phyloP scores from a whole-genome alignment of 75 land plant genomes.

The Cryptomeria japonica region DNA sequence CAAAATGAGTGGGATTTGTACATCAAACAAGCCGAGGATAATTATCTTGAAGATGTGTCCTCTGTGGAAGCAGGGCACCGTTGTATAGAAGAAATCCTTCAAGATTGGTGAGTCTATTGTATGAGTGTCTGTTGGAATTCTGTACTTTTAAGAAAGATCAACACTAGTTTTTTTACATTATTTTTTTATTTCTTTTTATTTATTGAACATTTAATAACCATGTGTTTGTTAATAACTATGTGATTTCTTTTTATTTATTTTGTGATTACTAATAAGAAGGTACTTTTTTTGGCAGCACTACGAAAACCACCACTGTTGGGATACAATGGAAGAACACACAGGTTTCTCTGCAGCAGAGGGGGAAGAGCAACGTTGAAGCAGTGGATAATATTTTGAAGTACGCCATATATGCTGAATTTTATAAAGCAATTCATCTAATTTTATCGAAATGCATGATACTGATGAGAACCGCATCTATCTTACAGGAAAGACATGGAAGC shows the following conservation, averaged over 20 bases:
- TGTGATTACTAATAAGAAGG: no score
- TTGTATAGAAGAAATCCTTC: conserved; percentile 3
- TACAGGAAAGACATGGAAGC: conserved; percentile 23
- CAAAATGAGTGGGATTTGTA: conserved; percentile 13
- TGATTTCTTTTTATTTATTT: background rate
- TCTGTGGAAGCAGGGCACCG: background rate
- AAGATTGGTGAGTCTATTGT: conserved; percentile 3
- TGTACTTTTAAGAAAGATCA: no score
- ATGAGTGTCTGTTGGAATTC: background rate
- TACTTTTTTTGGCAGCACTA: conserved; percentile 16
- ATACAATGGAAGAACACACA: conserved; percentile 31
- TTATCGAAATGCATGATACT: background rate
- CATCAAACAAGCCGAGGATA: conserved; percentile 13
- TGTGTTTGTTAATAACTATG: no score
- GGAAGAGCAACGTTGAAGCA: conserved; percentile 25
- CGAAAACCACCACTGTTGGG: conserved; percentile 21
- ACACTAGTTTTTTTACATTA: no score
- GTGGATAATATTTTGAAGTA: conserved; percentile 33
- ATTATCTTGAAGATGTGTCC: conserved; percentile 14
- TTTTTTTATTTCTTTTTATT: no score
- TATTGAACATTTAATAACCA: no score
- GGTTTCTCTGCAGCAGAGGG: conserved; percentile 23
- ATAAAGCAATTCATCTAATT: background rate
- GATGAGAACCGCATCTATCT: background rate
- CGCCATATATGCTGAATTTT: background rate